Base-by-base conservation (phyloP, 805 yeast species). In the Starmerella geochares region DNA sequence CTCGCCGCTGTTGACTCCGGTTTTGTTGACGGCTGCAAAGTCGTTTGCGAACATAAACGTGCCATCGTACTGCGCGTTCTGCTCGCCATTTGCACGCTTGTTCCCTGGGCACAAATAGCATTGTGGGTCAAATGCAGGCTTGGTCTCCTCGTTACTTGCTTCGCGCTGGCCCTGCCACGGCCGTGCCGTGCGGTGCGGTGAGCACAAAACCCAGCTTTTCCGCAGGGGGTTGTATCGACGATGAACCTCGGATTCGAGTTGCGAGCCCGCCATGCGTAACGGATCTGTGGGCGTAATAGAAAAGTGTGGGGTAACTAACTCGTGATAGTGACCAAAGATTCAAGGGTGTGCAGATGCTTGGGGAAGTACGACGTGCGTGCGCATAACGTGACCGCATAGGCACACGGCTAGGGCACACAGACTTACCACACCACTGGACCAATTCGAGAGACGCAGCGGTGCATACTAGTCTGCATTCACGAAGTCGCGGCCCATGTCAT, bases 161-260 rank as follows among this genome's bases (percentile, higher is more conserved):
- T 82, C 88, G 55, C 78, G 72, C 54, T 79, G 84, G 32, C 88
- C 88, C 62, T 78, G 83, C 88, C 88, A 82, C 19, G 90, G 88
- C 56, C 90, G 71, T 63, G 80, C 79, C 27, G 86, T 77, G 50
- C 88, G 69, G 60, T 82, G 90, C 5, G 90, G 88, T 14, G 86
- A 80, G 46, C 82, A 81, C 46, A 82, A 69, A 23, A 82, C 78
- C 77, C 81, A 80, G n/a, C 74, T 65, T 47, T 76, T 76, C n/a
- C 81, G 72, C 54, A 82, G 71, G 3, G 86, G 86, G 58, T 82
- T 82, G 65, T 69, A 77, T 45, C 90, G 72, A 56, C 86, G 74
- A 60, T 82, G 88, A 1, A 58, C 61, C 1, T 47, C 54, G 11
- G 49, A 9, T 16, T 51, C 48, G 33, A 54, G n/a, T 11, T 36